Conservation (phyloP, 2,329 filamentous ascomycete genomes). For the Monosporascus ibericus region DNA sequence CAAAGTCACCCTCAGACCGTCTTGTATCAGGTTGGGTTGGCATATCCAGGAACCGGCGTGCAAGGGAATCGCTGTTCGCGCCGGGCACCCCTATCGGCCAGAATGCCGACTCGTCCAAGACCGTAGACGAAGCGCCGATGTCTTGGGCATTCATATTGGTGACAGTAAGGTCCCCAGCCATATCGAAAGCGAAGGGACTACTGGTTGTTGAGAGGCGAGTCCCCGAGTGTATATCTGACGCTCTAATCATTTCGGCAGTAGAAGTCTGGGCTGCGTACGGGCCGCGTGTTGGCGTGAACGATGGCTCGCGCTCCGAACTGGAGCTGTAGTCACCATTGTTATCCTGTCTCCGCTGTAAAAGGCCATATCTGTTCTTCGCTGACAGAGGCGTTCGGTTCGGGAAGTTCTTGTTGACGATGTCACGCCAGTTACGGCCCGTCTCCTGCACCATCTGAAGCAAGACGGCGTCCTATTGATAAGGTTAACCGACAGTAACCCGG, state of each 20-base stretch:
- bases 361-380: neutral
- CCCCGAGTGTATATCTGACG: neutral
- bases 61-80: neutral
- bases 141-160: neutral
- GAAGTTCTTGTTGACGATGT: neutral
- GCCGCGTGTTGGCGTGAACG: neutral
- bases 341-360: neutral
- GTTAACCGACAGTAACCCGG: neutral
- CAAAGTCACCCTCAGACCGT: neutral
- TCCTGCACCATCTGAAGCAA: neutral
- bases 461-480: neutral
- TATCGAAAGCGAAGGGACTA: neutral
- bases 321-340: neutral
- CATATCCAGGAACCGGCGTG: neutral
- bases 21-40: neutral
- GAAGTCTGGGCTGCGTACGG: neutral
- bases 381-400: neutral
- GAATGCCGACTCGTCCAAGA: neutral
- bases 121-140: neutral
- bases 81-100: neutral
- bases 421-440: neutral
- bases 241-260: neutral
- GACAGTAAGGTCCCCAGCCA: neutral
- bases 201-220: neutral
- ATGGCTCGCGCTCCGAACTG: neutral